Base-by-base conservation (phyloP, 345 rosid species). In the Acer yangbiense region DNA sequence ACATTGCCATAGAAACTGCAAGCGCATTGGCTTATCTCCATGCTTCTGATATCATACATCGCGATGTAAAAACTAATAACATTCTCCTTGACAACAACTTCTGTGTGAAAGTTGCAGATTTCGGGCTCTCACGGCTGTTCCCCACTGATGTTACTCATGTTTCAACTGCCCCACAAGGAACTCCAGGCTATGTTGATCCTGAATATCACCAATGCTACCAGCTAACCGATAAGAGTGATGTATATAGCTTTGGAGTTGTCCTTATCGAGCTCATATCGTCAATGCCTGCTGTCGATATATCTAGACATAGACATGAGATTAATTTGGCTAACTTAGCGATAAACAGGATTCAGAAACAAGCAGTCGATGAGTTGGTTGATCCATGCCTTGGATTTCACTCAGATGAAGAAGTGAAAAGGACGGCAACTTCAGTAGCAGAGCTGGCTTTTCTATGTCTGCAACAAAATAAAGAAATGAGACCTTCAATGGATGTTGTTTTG, bases 121-220 rank as follows among this genome's bases (percentile, higher is more conserved):
- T 92, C 6, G 96, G 94, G 7, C 86, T 92, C 20, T 90, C 96
- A 0, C 78, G 92, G 74, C 60, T 90, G 83, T 82, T 76, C 72
- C 92, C 91, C 2, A 71, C 9, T 9, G 85, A 90, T 77, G 92
- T 86, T 48, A 92, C 91, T 25, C 96, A 92, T 54, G 72, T 92
- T 20, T 92, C 96, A 39, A 90, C 96, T 0, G 88, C 90, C 80
- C 96, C 96, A 77, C 94, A 91, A 64, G 95, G 95, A 9, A 89
- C 92, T 58, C 91, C 95, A 0, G 96, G 93, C 64, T 88, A 87
- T 43, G 87, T 90, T 44, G 96, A 90, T 39, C 96, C 94, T 0
- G 94, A 92, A 20, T 92, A 92, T 76, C 83, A 90, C 55, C 87
- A 75, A 10, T 86, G 86, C 75, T 92, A 90, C 83, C 91, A 87